phyloP scores from a whole-genome alignment of 164 flowering plant species.

The Malania oleifera region DNA sequence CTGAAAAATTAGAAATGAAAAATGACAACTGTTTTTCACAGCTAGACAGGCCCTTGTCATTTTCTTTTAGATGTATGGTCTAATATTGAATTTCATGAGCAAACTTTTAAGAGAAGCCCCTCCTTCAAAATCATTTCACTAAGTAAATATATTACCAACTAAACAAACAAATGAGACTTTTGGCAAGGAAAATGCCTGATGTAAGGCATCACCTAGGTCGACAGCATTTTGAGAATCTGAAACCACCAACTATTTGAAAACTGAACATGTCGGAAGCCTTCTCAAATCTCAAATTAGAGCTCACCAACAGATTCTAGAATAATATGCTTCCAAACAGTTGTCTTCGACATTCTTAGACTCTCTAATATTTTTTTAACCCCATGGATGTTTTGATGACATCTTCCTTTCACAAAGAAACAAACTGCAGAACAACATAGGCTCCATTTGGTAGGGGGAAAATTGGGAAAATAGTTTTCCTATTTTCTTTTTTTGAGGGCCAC shows the following conservation, averaged over 20 bases:
- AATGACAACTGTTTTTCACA: too few species aligned
- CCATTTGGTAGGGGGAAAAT: too few species aligned
- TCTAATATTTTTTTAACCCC: background rate
- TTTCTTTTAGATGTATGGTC: too few species aligned
- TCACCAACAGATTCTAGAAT: too few species aligned
- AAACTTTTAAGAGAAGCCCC: background rate
- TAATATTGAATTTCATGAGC: background rate
- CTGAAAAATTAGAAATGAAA: too few species aligned
- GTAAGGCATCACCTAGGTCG: conserved; percentile 11
- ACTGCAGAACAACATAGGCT: too few species aligned
- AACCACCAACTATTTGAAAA: conserved; percentile 6
- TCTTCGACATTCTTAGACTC: background rate
- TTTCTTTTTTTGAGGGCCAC: too few species aligned
- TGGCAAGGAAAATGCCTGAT: background rate
- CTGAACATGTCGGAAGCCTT: background rate
- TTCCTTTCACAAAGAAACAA: conserved; percentile 3
- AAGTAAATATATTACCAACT: background rate
- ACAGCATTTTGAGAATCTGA: conserved; percentile 1
- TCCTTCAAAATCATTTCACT: background rate
- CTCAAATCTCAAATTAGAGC: background rate
- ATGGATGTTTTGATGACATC: conserved; percentile 3
- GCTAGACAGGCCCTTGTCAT: too few species aligned
- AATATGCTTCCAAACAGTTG: conserved; percentile 2
- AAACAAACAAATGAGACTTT: background rate
- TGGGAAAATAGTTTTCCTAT: too few species aligned